A percentile compares a stretch with the other conserved stretches of the same genome.
Evolutionary conservation across 2,329 filamentous ascomycete species (phyloP).

Genomic region (Bipolaris oryzae): DNA sequence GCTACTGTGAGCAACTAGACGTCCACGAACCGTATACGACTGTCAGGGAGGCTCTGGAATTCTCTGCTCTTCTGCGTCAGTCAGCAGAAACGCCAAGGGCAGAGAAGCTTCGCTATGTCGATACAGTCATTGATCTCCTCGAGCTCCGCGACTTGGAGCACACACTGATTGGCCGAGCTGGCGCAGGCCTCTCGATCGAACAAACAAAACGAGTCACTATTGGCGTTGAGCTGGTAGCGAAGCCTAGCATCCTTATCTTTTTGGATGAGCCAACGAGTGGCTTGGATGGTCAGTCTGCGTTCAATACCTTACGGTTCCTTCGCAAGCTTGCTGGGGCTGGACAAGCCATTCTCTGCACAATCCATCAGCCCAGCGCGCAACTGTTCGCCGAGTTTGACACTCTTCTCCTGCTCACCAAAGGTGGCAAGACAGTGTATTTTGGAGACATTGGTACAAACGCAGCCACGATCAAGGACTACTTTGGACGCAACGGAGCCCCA

Average conservation of each 20-base stretch:
- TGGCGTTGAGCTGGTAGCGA: slow-evolving; percentile 52
- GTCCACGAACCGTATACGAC: slow-evolving; percentile 63
- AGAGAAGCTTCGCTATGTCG: slow-evolving; percentile 66
- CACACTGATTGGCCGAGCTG: slow-evolving; percentile 53
- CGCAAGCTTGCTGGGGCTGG: slow-evolving; percentile 84
- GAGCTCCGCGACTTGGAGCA: slow-evolving; percentile 65
- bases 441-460: slow-evolving; percentile 75
- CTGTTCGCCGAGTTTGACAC: slow-evolving; percentile 86
- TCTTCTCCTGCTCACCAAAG: slow-evolving; percentile 73
- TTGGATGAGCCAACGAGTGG: slow-evolving; percentile 74
- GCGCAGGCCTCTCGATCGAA: slow-evolving; percentile 48
- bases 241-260: slow-evolving; percentile 27
- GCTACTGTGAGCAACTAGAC: slow-evolving; percentile 60
- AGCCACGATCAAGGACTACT: slow-evolving; percentile 69
- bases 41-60: slow-evolving; percentile 65
- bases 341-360: slow-evolving; percentile 82
- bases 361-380: slow-evolving; percentile 90
- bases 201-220: slow-evolving; percentile 68
- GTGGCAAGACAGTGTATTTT: slow-evolving; percentile 78
- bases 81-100: slow-evolving; percentile 57
- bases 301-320: slow-evolving; percentile 82
- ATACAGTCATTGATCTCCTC: slow-evolving; percentile 63
- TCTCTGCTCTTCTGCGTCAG: slow-evolving; percentile 65
- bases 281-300: slow-evolving; percentile 80
- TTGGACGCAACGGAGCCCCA: slow-evolving; percentile 70